Evolutionary conservation across 108 stramenopile species (phyloP).

Genomic region (Nitzschia sp.): DNA sequence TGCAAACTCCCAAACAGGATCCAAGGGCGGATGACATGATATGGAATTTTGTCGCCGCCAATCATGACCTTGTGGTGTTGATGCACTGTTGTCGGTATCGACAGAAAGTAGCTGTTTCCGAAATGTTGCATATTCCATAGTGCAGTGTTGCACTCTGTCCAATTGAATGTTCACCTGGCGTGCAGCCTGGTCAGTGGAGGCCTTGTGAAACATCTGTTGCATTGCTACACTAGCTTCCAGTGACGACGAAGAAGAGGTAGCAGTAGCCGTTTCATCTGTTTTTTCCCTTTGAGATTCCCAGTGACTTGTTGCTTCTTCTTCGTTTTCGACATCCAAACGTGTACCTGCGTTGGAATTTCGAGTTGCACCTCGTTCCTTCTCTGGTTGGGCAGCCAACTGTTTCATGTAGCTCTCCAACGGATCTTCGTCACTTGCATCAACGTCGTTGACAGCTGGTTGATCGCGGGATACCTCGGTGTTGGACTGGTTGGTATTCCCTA

Average conservation of each 20-base stretch:
- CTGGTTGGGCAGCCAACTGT: constrained; percentile 25
- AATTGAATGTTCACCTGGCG: constrained; percentile 41
- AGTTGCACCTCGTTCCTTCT: neutral
- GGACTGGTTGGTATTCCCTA: neutral
- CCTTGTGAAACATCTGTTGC: constrained; percentile 30
- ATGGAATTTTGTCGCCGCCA: constrained; percentile 64
- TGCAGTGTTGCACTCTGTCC: constrained; percentile 23
- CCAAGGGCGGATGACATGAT: constrained; percentile 43
- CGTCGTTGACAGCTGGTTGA: neutral
- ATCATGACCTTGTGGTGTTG: constrained; percentile 26
- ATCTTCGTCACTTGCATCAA: constrained; percentile 63
- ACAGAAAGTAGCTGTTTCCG: constrained; percentile 18
- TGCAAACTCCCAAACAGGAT: constrained; percentile 62
- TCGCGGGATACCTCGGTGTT: neutral
- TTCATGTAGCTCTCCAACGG: constrained; percentile 88
- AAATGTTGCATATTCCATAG: constrained; percentile 34
- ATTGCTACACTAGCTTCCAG: constrained; percentile 5
- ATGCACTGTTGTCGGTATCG: constrained; percentile 9
- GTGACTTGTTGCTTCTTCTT: constrained; percentile 83
- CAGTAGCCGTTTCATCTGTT: neutral
- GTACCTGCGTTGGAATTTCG: neutral
- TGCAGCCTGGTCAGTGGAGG: neutral
- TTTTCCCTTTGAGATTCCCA: constrained; percentile 34
- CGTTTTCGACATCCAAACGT: constrained; percentile 73
- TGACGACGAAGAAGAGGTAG: neutral